Conservation (phyloP, 768 basidiomycete species). For the Boletales sp. region DNA sequence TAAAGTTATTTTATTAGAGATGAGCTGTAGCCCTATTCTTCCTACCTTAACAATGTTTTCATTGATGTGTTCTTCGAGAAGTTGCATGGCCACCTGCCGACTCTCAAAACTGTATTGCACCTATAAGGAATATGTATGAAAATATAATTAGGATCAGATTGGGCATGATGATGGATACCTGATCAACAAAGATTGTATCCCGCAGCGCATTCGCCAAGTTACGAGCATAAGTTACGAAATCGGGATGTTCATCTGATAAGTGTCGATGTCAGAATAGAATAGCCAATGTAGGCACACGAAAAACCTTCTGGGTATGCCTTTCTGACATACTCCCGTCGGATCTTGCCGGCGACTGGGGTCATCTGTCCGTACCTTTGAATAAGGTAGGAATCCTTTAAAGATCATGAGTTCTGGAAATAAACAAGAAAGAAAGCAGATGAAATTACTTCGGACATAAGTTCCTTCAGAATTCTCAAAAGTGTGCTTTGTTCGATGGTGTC, state of each 20-base stretch:
- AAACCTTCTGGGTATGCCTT: conserved; percentile 68
- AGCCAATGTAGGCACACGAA: not conserved
- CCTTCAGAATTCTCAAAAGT: conserved; percentile 69
- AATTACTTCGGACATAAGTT: conserved; percentile 67
- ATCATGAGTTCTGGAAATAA: not conserved
- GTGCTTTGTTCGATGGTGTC: conserved; percentile 92
- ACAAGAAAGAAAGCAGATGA: not conserved
- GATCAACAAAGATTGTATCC: conserved; percentile 83
- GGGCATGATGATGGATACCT: conserved; percentile 39
- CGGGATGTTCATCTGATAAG: conserved; percentile 63
- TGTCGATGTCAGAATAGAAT: not conserved
- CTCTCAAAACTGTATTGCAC: conserved; percentile 52
- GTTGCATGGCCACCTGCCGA: conserved; percentile 57
- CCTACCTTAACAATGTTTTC: conserved; percentile 87
- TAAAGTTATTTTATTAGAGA: not conserved
- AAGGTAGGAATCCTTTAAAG: conserved; percentile 62
- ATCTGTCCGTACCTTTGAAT: conserved; percentile 70
- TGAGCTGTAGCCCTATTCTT: not conserved
- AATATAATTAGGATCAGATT: not conserved
- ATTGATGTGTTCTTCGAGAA: conserved; percentile 86
- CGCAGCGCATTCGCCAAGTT: conserved; percentile 63
- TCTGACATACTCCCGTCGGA: conserved; percentile 53
- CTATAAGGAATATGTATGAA: conserved; percentile 21
- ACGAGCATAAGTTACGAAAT: conserved; percentile 69
- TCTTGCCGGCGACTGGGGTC: conserved; percentile 49